Evolutionary conservation across 2,329 filamentous ascomycete genomes (phyloP), one percentile per base, ranked within the genome.

Genomic region (Neonectria neomacrospora): DNA sequence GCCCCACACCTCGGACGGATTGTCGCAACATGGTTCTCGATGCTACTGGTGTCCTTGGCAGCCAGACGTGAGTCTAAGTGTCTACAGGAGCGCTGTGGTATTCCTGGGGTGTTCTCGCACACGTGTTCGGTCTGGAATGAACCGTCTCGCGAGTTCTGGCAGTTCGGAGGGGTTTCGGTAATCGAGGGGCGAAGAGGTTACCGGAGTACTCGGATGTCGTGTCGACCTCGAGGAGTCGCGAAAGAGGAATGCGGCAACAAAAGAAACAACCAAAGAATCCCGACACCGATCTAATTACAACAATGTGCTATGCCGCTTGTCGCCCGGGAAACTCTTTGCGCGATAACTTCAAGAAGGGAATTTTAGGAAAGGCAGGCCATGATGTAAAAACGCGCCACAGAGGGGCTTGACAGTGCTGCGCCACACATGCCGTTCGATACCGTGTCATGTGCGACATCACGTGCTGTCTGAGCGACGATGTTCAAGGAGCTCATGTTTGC

Each of bases 21-120:
- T 73, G 68, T 64, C 71, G 71, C 44, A 76, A 66, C 74, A 77
- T 77, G 54, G 4, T 57, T 58, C 11, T 26, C 20, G 20, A 11
- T 8, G 22, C 3, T 11, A 39, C 8, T 28, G n/a, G 32, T 28
- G 30, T 30, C 22, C 20, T 39, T 39, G 6, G 4, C 11, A 14
- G 16, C 6, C 3, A 37, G 28, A n/a, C 16, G 28, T 18, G 14
- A n/a, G 34, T 6, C 11, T 23, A 23, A 6, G 22, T 9, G 47
- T 7, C 28, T n/a, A 18, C n/a, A 50, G 16, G 5, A 20, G 16
- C 28, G n/a, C 28, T 3, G 10, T 18, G 12, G 0, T 50, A 18
- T 32, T 32, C n/a, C 4, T 4, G 18, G 11, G 23, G 16, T 47
- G 28, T 34, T 32, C 28, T 50, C 26, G 26, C 2, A 50, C 14